Conservation (phyloP, 495 filamentous ascomycete species). For the Penicillium taxi region DNA sequence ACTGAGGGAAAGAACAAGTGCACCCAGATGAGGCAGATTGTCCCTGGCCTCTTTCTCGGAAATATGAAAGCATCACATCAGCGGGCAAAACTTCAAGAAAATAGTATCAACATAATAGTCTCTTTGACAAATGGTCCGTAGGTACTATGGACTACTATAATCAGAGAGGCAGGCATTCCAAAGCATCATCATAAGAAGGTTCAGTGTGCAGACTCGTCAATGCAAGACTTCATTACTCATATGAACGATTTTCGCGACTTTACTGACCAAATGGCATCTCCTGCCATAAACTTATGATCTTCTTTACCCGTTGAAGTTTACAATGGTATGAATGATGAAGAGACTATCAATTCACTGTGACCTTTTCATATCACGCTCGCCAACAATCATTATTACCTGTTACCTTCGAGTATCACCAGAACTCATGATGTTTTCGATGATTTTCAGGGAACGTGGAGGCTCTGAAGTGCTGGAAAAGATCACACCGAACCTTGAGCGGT, state of each 20-base stretch:
- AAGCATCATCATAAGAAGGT: conserved; percentile 25
- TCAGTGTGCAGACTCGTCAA: conserved; percentile 27
- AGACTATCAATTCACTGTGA: conserved; percentile 28
- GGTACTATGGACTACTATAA: conserved; percentile 18
- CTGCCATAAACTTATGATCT: conserved; percentile 10
- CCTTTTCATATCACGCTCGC: conserved; percentile 30
- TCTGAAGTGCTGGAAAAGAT: too few species aligned
- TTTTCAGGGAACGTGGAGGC: background rate
- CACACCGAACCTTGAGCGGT: too few species aligned
- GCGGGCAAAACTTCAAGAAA: conserved; percentile 19
- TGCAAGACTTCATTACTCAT: conserved; percentile 26
- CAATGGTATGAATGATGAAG: conserved; percentile 7
- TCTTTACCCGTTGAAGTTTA: conserved; percentile 13
- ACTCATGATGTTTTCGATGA: background rate
- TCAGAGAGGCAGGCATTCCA: conserved; percentile 24
- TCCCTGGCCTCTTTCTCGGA: conserved; percentile 30
- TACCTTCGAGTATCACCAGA: too few species aligned
- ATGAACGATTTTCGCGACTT: conserved; percentile 33
- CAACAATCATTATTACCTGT: conserved; percentile 24
- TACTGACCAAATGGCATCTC: conserved; percentile 26
- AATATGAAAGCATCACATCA: conserved; percentile 23
- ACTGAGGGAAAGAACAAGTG: background rate
- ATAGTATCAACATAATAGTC: conserved; percentile 30
- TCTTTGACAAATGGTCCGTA: conserved; percentile 19
- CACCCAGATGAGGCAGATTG: conserved; percentile 25